phyloP scores from a whole-genome alignment of 805 yeast species.

The Teunomyces aglyptinius region DNA sequence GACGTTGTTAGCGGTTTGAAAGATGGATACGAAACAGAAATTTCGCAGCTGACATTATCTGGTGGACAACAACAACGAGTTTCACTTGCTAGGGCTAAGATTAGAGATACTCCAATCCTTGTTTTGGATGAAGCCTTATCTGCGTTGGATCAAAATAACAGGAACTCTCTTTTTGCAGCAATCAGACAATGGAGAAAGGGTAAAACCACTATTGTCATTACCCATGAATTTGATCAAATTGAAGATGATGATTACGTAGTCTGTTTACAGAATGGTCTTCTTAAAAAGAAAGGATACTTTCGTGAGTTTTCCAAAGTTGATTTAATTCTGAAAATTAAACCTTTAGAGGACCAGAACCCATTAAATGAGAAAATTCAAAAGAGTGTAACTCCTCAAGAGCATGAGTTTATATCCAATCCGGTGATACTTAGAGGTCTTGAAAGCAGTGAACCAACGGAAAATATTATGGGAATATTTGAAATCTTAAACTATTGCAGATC shows the following conservation, averaged over 20 bases:
- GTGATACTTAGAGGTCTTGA: conserved; percentile 23
- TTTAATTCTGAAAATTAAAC: neutral
- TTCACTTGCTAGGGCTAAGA: conserved; percentile 77
- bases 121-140: conserved; percentile 85
- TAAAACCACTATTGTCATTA: conserved; percentile 74
- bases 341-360: neutral
- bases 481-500: conserved; percentile 25
- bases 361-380: too few relatives aligned
- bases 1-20: conserved; percentile 50
- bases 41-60: conserved; percentile 54
- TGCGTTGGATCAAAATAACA: conserved; percentile 64
- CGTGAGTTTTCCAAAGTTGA: conserved; percentile 4
- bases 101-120: conserved; percentile 71
- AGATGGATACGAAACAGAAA: conserved; percentile 51
- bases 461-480: conserved; percentile 19
- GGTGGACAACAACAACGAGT: conserved; percentile 92
- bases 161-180: conserved; percentile 44
- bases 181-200: conserved; percentile 61
- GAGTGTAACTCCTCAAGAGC: neutral
- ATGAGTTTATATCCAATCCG: conserved; percentile 20
- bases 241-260: conserved; percentile 54
- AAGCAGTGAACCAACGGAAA: conserved; percentile 8
- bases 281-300: conserved; percentile 25
- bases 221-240: conserved; percentile 72
- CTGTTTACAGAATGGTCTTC: conserved; percentile 57